Conservation (phyloP, 768 basidiomycete species). For the Phaeolepiota aurea region DNA sequence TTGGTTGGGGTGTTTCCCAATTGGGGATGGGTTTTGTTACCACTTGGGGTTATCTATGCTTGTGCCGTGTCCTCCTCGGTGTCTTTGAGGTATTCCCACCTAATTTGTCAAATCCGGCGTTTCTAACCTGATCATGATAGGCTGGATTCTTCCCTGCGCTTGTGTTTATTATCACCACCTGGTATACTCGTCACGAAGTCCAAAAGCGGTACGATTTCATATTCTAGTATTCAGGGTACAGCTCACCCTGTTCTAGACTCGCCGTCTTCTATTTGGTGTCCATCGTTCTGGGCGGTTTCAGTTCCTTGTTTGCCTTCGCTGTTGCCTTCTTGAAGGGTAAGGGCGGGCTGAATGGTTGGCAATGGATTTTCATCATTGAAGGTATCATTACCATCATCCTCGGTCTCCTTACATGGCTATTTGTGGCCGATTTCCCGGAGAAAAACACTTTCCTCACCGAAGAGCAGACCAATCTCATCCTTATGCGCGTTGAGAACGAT, state of each 20-base stretch:
- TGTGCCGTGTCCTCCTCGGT: constrained; percentile 19
- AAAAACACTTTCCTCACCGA: constrained; percentile 23
- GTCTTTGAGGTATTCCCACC: constrained; percentile 16
- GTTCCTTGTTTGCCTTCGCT: constrained; percentile 19
- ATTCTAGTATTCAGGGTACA: not conserved
- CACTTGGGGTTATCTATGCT: constrained; percentile 16
- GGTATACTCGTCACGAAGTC: constrained; percentile 35
- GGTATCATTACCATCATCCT: constrained; percentile 21
- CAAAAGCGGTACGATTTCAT: constrained; percentile 21
- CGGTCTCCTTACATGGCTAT: constrained; percentile 20
- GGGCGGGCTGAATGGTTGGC: constrained; percentile 23
- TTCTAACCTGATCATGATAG: constrained; percentile 8
- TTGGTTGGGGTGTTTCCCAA: constrained; percentile 22
- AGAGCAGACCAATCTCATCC: constrained; percentile 25
- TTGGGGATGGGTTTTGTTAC: constrained; percentile 24
- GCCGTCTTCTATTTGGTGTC: constrained; percentile 23
- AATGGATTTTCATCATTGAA: constrained; percentile 28
- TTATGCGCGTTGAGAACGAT: constrained; percentile 27
- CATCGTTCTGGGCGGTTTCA: constrained; percentile 20
- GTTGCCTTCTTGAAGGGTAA: constrained; percentile 18
- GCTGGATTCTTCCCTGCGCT: constrained; percentile 34
- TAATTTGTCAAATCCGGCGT: not conserved
- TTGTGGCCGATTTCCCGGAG: constrained; percentile 26
- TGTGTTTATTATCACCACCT: constrained; percentile 31
- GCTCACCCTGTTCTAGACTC: constrained; percentile 11